These are phyloP conservation scores for Neurospora sublineolata DNA, from an alignment of 495 filamentous ascomycete genomes.

Conservation along the genomic window DNA sequence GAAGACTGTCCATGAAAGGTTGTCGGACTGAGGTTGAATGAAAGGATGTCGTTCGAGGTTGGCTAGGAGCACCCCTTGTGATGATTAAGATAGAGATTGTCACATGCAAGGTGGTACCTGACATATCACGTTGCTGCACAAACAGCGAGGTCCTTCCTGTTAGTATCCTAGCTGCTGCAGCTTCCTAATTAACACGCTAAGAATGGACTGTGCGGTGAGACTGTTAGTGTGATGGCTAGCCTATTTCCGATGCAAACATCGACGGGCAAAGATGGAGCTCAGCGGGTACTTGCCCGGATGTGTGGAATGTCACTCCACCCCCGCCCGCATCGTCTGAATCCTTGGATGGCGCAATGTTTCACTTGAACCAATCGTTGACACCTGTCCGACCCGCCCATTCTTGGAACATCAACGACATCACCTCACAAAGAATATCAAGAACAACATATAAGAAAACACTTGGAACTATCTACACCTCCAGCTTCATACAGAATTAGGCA, in stretches of 20 bases:
- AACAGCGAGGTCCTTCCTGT: not conserved
- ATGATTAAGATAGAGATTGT: not conserved
- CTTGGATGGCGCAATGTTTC: not conserved
- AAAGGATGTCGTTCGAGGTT: not conserved
- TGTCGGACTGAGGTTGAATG: not conserved
- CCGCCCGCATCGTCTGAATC: not conserved
- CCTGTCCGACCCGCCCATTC: not conserved
- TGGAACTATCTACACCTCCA: not conserved
- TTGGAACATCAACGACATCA: not conserved
- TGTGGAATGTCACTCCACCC: not conserved
- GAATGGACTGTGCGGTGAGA: fast-evolving
- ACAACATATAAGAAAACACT: not conserved
- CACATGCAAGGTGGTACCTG: not conserved
- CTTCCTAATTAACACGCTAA: too few relatives aligned
- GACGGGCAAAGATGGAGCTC: not conserved
- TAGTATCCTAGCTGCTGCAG: not conserved
- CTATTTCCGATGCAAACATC: not conserved
- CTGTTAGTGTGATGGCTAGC: not conserved
- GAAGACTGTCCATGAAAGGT: not conserved
- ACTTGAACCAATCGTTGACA: not conserved
- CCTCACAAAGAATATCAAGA: not conserved
- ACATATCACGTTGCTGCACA: not conserved
- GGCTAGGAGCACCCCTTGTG: not conserved
- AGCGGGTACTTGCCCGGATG: not conserved
- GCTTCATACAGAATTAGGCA: too few relatives aligned